Percentiles rank a stretch among this genome's conserved stretches.
These are phyloP conservation scores for Arthrobotrys megalospora DNA, from an alignment of 2,329 filamentous ascomycete genomes.

Conservation along the genomic window DNA sequence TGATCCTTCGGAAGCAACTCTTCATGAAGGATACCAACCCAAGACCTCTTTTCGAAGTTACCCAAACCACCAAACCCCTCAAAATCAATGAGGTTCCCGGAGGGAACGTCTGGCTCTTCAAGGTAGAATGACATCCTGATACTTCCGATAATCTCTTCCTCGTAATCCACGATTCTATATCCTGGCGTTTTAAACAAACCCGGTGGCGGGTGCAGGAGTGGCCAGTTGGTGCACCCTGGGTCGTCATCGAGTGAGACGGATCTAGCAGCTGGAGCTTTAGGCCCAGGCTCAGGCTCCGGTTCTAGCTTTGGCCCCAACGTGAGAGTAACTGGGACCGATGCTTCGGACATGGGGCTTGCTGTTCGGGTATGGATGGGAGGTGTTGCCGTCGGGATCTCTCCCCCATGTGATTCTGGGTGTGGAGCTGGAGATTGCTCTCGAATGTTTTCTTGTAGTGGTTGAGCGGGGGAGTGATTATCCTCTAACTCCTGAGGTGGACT, in stretches of 20 bases:
- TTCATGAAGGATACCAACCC: conserved; percentile 11
- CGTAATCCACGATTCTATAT: too few species aligned
- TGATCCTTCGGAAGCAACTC: background rate
- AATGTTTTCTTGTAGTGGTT: background rate
- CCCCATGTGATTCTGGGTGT: background rate
- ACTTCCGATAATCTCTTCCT: too few species aligned
- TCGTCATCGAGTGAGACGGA: background rate
- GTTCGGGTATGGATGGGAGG: too few species aligned
- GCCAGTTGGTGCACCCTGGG: background rate
- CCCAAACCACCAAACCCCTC: background rate
- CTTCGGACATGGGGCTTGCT: background rate
- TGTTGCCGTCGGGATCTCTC: background rate
- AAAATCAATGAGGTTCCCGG: background rate
- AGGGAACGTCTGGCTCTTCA: background rate
- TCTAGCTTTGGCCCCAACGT: background rate
- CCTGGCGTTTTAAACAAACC: too few species aligned
- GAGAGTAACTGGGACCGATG: background rate
- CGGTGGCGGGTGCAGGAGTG: too few species aligned
- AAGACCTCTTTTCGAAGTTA: background rate
- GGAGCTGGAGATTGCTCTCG: background rate
- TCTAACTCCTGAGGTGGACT: background rate
- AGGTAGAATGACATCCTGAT: too few species aligned
- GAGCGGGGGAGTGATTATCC: background rate
- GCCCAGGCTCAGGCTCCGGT: background rate
- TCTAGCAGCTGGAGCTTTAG: background rate